Percentiles rank a stretch among this genome's conserved stretches.
phyloP scores from a whole-genome alignment of 2,329 filamentous ascomycete genomes.

The Hypoxylon sp. region DNA sequence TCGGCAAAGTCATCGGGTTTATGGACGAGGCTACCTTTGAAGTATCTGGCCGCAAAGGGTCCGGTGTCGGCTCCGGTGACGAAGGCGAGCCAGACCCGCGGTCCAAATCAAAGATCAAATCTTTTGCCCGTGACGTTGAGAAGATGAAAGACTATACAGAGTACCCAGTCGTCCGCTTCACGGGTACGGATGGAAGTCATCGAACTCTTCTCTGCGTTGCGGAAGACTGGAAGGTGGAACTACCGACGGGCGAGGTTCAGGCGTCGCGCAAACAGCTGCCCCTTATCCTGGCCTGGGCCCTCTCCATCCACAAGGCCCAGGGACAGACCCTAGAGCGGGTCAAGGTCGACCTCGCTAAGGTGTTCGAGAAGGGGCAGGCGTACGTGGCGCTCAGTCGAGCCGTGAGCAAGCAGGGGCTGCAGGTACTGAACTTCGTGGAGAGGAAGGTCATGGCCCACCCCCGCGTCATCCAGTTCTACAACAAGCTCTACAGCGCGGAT shows the following conservation, averaged over 20 bases:
- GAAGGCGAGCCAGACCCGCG: constrained; percentile 55
- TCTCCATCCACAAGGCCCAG: constrained; percentile 98
- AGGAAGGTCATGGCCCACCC: constrained; percentile 94
- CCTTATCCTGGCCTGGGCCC: constrained; percentile 93
- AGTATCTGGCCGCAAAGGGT: constrained; percentile 46
- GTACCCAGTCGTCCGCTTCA: constrained; percentile 88
- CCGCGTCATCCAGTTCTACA: constrained; percentile 86
- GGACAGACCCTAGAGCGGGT: constrained; percentile 94
- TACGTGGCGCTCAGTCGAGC: constrained; percentile 97
- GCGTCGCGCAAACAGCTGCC: constrained; percentile 86
- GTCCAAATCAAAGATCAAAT: constrained; percentile 68
- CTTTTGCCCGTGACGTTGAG: constrained; percentile 58
- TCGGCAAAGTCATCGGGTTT: constrained; percentile 87
- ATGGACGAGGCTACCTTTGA: constrained; percentile 65
- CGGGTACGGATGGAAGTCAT: constrained; percentile 79
- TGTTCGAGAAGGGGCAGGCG: constrained; percentile 97
- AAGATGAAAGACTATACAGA: constrained; percentile 63
- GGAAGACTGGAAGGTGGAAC: constrained; percentile 95
- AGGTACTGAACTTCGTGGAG: constrained; percentile 89
- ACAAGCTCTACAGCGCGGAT: constrained; percentile 80
- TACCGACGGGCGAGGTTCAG: constrained; percentile 94
- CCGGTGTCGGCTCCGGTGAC: constrained; percentile 59
- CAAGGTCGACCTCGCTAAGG: constrained; percentile 89
- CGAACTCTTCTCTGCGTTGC: constrained; percentile 83
- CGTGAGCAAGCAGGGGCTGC: constrained; percentile 85